Evolutionary conservation across 2,329 filamentous ascomycete species (phyloP).

Genomic region (Fusarium globosum): DNA sequence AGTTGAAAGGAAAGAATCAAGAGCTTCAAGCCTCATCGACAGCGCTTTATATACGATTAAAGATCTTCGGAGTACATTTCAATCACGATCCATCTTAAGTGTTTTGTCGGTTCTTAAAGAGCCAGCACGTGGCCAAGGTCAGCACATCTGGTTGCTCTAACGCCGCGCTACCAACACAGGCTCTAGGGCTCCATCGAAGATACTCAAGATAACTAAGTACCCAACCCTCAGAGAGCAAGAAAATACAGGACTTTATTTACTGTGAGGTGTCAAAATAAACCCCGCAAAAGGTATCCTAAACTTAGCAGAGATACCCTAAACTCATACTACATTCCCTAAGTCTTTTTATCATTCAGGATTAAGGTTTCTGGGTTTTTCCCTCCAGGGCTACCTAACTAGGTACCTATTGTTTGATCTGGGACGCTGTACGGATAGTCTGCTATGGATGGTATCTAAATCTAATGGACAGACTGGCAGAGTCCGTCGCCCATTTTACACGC

Average conservation of each 20-base stretch:
- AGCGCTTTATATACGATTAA: neutral
- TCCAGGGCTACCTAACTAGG: neutral
- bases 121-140: constrained; percentile 3
- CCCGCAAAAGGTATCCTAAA: too few species aligned
- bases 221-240: too few species aligned
- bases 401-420: neutral
- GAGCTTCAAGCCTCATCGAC: neutral
- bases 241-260: too few species aligned
- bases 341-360: too few species aligned
- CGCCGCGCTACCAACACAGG: neutral
- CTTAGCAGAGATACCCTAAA: too few species aligned
- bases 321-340: too few species aligned
- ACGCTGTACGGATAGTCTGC: neutral
- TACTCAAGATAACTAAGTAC: neutral
- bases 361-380: too few species aligned
- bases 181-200: neutral
- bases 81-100: neutral
- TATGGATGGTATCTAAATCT: neutral
- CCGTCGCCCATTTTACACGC: constrained; percentile 7
- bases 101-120: neutral
- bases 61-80: neutral
- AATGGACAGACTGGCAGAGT: neutral
- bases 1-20: neutral
- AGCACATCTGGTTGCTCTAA: constrained; percentile 2
- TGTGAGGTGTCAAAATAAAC: too few species aligned